Evolutionary conservation across 1,139 yeast genomes (phyloP).

Genomic region (Chernovozyma aurita): DNA sequence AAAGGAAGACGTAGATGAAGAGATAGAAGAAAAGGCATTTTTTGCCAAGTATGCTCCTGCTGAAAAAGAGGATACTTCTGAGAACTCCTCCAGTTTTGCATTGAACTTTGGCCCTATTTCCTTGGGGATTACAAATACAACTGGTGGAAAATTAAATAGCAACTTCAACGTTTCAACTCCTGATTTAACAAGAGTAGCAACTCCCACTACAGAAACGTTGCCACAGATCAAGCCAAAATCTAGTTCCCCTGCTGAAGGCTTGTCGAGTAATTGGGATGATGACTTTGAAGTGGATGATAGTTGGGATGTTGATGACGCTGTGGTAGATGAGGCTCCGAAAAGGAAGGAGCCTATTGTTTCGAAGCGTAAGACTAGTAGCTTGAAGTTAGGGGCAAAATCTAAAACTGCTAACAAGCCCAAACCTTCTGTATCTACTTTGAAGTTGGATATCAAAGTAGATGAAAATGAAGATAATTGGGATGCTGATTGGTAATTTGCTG

Average conservation of each 20-base stretch:
- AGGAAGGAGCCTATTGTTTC: background rate
- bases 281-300: constrained; percentile 23
- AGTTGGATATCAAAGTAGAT: constrained; percentile 35
- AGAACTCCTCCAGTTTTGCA: constrained; percentile 17
- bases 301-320: constrained; percentile 18
- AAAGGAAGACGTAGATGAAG: constrained; percentile 33
- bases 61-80: constrained; percentile 3
- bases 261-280: constrained; percentile 10
- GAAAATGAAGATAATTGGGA: constrained; percentile 61
- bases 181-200: constrained; percentile 27
- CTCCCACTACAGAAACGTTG: constrained; percentile 18
- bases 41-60: constrained; percentile 26
- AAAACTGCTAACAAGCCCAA: constrained; percentile 10
- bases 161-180: constrained; percentile 41
- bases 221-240: background rate
- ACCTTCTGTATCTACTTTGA: constrained; percentile 24
- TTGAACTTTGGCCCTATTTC: constrained; percentile 33
- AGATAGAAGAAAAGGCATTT: constrained; percentile 31
- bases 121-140: constrained; percentile 15
- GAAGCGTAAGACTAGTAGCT: constrained; percentile 16
- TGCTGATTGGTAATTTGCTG: constrained; percentile 20
- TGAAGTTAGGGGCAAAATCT: constrained; percentile 25
- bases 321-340: background rate
- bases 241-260: constrained; percentile 3
- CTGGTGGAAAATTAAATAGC: constrained; percentile 30